Base-by-base conservation (phyloP, 768 basidiomycete genomes). In the Xerocomus potaroensis region DNA sequence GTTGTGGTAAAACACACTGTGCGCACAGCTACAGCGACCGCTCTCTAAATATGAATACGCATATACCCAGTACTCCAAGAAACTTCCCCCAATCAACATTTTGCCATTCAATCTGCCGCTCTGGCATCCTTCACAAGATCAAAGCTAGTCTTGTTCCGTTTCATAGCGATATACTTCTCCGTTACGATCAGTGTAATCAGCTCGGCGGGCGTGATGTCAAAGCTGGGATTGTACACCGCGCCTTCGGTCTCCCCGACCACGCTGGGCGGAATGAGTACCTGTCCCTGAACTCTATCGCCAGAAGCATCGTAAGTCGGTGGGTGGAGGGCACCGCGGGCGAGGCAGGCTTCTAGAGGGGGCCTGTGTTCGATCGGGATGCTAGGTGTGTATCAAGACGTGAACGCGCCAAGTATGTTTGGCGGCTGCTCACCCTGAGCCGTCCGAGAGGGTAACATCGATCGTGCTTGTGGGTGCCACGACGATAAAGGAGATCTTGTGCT, bases 181-280 rank as follows among this genome's bases (percentile, higher is more conserved):
- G 93, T 97, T 11, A 94, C 92, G 41, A 98, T 87, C 24, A 88
- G 90, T n/a, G 84, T 88, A 53, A 98, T 96, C 34, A 97, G 71
- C 49, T 88, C 85, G 3, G 93, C 91, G 1, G 94, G 93, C 0
- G 95, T 97, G 14, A 98, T 92, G 62, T 98, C 95, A 67, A 97
- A 98, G 53, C 89, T 91, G 1, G 95, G 93, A 65, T 96, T 98
- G 65, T 93, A 95, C 32, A 91, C 69, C 3, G 48, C 62, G 2
- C 54, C 60, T 18, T 53, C 37, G 0, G 48, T 31, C 34, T 59
- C 59, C 32, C 41, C 73, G 23, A 84, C 61, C 12, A 72, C 75
- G 18, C 69, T 63, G 0, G 93, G 91, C 0, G 92, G 92, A 51
- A 93, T 80, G 77, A 91, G 81, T 11, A 94, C 87, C 35, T 85